Percentiles rank a stretch among this genome's conserved stretches.
phyloP scores from a whole-genome alignment of 768 basidiomycete genomes.

The Phanerodontia chrysosporium region DNA sequence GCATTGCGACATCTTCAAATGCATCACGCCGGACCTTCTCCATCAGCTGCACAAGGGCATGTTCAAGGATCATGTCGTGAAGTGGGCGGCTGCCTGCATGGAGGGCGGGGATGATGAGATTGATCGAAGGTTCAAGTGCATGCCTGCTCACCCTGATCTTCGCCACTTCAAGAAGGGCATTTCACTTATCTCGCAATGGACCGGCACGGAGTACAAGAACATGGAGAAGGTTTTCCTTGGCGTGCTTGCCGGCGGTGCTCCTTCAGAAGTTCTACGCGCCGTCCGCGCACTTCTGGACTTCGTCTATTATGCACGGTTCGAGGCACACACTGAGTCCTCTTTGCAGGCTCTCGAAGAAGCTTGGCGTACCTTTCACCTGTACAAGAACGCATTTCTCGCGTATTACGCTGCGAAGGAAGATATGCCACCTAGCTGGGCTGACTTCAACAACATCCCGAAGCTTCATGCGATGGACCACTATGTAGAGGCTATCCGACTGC shows the following conservation, averaged over 20 bases:
- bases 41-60: slow-evolving; percentile 47
- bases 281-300: slow-evolving; percentile 25
- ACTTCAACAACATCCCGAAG: slow-evolving; percentile 30
- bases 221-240: slow-evolving; percentile 26
- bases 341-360: slow-evolving; percentile 13
- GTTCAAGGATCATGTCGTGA: slow-evolving; percentile 40
- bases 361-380: slow-evolving; percentile 20
- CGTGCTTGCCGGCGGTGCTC: slow-evolving; percentile 21
- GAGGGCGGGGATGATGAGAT: slow-evolving; percentile 25
- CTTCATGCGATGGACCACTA: slow-evolving; percentile 22
- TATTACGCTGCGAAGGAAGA: slow-evolving; percentile 13
- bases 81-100: slow-evolving; percentile 18
- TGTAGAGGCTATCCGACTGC: slow-evolving; percentile 12
- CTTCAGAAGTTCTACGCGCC: slow-evolving; percentile 17
- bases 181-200: slow-evolving; percentile 36
- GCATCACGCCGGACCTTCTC: slow-evolving; percentile 38
- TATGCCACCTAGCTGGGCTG: background rate
- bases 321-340: slow-evolving; percentile 19
- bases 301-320: slow-evolving; percentile 25
- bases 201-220: slow-evolving; percentile 39
- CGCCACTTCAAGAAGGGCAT: slow-evolving; percentile 43
- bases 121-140: slow-evolving; percentile 31
- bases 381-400: slow-evolving; percentile 24
- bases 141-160: slow-evolving; percentile 29
- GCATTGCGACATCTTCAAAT: slow-evolving; percentile 34